phyloP scores from a whole-genome alignment of 2,329 filamentous ascomycete species.

The Sarocladium kiliense region DNA sequence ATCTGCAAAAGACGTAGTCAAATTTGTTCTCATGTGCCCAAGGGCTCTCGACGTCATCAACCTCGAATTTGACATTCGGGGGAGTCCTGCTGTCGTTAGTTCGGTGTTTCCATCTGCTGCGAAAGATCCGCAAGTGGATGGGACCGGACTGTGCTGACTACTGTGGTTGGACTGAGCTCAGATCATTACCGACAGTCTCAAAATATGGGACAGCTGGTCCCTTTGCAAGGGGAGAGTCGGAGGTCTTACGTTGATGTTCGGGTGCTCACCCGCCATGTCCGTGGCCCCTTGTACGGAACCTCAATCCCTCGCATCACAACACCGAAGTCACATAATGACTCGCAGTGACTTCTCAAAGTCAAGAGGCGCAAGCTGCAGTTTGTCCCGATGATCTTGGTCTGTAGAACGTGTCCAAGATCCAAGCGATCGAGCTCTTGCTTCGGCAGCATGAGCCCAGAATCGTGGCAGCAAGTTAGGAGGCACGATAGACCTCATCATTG shows the following conservation, averaged over 20 bases:
- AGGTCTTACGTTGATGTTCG: slow-evolving; percentile 17
- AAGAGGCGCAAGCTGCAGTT: not conserved
- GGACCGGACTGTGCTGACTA: no score
- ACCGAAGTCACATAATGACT: no score
- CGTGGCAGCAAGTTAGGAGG: not conserved
- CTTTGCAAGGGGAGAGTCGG: no score
- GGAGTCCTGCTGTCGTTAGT: slow-evolving; percentile 24
- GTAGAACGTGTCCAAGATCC: slow-evolving; percentile 31
- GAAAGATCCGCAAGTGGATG: no score
- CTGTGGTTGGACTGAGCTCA: slow-evolving; percentile 24
- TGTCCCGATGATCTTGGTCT: slow-evolving; percentile 21
- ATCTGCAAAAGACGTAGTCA: slow-evolving; percentile 32
- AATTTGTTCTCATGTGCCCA: slow-evolving; percentile 25
- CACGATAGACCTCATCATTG: slow-evolving; percentile 20
- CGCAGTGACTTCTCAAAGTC: slow-evolving; percentile 10
- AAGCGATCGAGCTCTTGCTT: slow-evolving; percentile 30
- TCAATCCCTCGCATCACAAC: no score
- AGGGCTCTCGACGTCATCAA: slow-evolving; percentile 28
- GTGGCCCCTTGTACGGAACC: slow-evolving; percentile 35
- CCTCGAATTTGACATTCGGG: slow-evolving; percentile 28
- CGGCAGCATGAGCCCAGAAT: not conserved
- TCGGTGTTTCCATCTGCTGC: no score
- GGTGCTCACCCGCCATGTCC: slow-evolving; percentile 28
- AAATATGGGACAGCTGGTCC: no score
- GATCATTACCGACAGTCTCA: slow-evolving; percentile 24